Conservation (phyloP, 2,329 filamentous ascomycete species). For the Pseudogymnoascus sp. region DNA sequence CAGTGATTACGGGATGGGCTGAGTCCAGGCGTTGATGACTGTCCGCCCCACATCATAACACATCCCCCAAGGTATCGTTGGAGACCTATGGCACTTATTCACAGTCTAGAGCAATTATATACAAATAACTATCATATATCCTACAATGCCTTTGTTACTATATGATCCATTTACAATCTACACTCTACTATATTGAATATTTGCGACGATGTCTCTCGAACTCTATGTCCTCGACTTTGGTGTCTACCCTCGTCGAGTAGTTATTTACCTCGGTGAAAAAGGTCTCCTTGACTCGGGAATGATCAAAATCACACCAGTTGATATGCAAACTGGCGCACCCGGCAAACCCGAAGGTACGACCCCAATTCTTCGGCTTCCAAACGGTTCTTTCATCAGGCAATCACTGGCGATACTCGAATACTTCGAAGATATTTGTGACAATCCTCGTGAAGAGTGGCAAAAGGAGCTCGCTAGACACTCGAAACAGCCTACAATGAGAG, state of each 20-base stretch:
- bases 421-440: conserved; percentile 22
- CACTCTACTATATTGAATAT: neutral
- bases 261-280: conserved; percentile 12
- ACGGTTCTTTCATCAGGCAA: conserved; percentile 21
- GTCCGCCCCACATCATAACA: neutral
- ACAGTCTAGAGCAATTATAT: neutral
- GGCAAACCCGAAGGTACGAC: conserved; percentile 20
- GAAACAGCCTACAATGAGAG: conserved; percentile 9
- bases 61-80: neutral
- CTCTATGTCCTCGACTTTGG: conserved; percentile 12
- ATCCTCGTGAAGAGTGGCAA: neutral
- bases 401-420: conserved; percentile 23
- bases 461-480: neutral
- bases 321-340: conserved; percentile 13
- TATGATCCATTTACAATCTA: neutral
- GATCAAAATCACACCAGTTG: conserved; percentile 6
- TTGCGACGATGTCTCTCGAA: conserved; percentile 8
- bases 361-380: conserved; percentile 18
- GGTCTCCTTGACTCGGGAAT: neutral
- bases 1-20: neutral
- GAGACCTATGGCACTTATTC: neutral
- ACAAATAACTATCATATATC: neutral
- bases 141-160: neutral
- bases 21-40: too few relatives aligned
- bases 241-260: conserved; percentile 13